phyloP scores from a whole-genome alignment of 2,329 filamentous ascomycete species.

The Xylaria sp. region DNA sequence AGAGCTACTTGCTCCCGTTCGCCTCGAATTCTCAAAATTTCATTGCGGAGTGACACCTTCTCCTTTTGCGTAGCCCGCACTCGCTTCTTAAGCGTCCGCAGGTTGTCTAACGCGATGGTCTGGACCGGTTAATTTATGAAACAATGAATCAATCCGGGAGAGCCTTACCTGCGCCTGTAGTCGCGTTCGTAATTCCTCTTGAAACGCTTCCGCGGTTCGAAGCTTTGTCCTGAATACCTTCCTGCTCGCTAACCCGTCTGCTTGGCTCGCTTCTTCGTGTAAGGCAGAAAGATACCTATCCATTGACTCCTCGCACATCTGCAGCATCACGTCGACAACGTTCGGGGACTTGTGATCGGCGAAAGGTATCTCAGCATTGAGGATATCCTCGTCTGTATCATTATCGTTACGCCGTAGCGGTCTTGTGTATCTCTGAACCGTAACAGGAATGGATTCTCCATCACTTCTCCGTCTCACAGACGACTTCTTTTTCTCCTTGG shows the following conservation, averaged over 20 bases:
- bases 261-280: constrained; percentile 49
- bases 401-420: constrained; percentile 48
- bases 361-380: constrained; percentile 59
- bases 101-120: constrained; percentile 65
- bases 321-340: constrained; percentile 64
- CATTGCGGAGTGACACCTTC: constrained; percentile 61
- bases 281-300: constrained; percentile 56
- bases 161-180: constrained; percentile 64
- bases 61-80: constrained; percentile 62
- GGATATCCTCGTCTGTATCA: constrained; percentile 48
- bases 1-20: constrained; percentile 68
- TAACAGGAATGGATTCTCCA: constrained; percentile 56
- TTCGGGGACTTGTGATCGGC: constrained; percentile 62
- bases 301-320: constrained; percentile 66
- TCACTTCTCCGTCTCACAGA: constrained; percentile 32
- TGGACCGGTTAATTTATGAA: constrained; percentile 32
- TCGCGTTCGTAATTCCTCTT: constrained; percentile 59
- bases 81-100: constrained; percentile 62
- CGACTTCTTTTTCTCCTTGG: constrained; percentile 31
- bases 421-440: constrained; percentile 65
- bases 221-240: constrained; percentile 62
- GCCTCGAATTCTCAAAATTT: constrained; percentile 62
- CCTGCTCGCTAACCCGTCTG: constrained; percentile 52
- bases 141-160: neutral
- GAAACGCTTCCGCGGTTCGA: constrained; percentile 62